Conservation (phyloP, 2,329 filamentous ascomycete genomes). For the Mycosphaerella sp. region DNA sequence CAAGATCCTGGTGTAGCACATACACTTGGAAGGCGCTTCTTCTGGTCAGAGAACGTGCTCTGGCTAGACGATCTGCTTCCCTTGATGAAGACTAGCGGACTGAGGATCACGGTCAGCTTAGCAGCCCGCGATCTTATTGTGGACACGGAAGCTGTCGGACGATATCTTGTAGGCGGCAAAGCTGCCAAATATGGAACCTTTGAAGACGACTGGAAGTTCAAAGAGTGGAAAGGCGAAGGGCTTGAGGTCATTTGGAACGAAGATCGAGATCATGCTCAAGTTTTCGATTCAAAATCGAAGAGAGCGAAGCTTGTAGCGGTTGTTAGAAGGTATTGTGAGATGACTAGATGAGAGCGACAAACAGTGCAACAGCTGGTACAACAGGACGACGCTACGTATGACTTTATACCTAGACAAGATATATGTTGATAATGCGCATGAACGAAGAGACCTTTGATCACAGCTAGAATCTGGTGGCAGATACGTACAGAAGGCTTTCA, state of each 20-base stretch:
- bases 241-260: conserved; percentile 57
- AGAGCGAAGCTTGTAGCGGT: conserved; percentile 9
- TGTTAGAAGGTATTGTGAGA: conserved; percentile 13
- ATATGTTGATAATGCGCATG: too few relatives aligned
- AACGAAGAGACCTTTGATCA: too few relatives aligned
- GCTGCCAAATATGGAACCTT: conserved; percentile 19
- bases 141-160: conserved; percentile 52
- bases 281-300: conserved; percentile 42
- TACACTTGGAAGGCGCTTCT: conserved; percentile 59
- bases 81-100: conserved; percentile 25
- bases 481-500: too few relatives aligned
- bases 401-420: background rate
- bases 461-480: too few relatives aligned
- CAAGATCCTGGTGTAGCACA: conserved; percentile 62
- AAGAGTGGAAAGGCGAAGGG: conserved; percentile 36
- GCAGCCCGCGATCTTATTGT: conserved; percentile 60
- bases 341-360: background rate
- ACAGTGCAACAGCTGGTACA: too few relatives aligned
- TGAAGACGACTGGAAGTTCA: conserved; percentile 29
- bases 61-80: conserved; percentile 60
- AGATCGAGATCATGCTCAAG: conserved; percentile 59
- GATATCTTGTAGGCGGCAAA: conserved; percentile 44
- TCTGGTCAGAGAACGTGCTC: conserved; percentile 64
- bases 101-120: conserved; percentile 52
- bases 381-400: too few relatives aligned